Conservation (phyloP, 495 filamentous ascomycete genomes). For the Peziza echinospora region DNA sequence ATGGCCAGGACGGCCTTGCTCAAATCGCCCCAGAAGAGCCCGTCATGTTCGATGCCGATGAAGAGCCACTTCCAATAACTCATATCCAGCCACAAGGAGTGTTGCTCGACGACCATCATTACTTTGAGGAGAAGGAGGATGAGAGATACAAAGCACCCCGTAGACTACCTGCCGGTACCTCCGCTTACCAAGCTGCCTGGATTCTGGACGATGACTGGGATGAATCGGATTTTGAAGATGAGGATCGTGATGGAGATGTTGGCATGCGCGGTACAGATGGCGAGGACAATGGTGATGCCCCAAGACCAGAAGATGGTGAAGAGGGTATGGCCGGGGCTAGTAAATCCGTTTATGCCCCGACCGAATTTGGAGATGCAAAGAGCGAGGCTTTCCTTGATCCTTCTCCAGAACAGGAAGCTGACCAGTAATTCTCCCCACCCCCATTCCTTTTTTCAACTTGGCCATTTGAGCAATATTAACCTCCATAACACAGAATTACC, state of each 20-base stretch:
- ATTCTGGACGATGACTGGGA: constrained; percentile 65
- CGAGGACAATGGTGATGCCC: constrained; percentile 26
- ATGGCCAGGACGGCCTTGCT: constrained; percentile 60
- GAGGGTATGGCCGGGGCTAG: constrained; percentile 48
- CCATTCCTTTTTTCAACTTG: no score
- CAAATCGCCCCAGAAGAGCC: constrained; percentile 68
- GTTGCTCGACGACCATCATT: constrained; percentile 87
- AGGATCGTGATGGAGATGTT: constrained; percentile 30
- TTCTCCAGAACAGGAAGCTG: constrained; percentile 66
- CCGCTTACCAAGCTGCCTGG: constrained; percentile 85
- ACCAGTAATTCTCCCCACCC: no score
- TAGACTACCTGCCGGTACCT: constrained; percentile 72
- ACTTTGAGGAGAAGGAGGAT: constrained; percentile 83
- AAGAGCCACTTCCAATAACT: constrained; percentile 25
- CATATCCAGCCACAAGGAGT: constrained; percentile 43
- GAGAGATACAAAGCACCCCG: constrained; percentile 40
- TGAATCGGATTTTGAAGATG: constrained; percentile 60
- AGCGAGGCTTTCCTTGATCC: constrained; percentile 83
- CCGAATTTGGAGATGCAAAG: constrained; percentile 52
- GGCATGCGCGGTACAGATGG: constrained; percentile 24
- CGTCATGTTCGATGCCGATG: constrained; percentile 45
- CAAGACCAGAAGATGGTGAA: constrained; percentile 47
- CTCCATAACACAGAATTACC: no score
- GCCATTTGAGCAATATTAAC: no score
- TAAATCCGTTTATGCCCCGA: constrained; percentile 54